Percentiles rank a stretch among this genome's conserved stretches.
These are phyloP conservation scores for Emericellopsis terricola DNA, from an alignment of 495 filamentous ascomycete species.

Conservation along the genomic window DNA sequence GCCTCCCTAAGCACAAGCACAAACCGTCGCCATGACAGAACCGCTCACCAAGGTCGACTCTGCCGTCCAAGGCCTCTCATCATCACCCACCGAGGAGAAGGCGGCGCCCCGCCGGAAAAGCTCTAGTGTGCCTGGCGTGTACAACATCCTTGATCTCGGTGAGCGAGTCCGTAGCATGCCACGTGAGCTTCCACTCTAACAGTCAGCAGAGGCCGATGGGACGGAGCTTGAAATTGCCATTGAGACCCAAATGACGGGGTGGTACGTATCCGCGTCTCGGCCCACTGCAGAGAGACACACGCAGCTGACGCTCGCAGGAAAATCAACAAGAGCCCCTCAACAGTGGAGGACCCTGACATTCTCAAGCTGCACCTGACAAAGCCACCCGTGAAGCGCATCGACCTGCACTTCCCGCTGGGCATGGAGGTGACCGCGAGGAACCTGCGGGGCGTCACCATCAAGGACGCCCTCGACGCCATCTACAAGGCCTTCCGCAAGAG, in stretches of 20 bases:
- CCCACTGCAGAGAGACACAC: not conserved
- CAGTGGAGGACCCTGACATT: slow-evolving; percentile 59
- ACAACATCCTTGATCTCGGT: slow-evolving; percentile 79
- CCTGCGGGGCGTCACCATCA: slow-evolving; percentile 82
- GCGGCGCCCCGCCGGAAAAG: slow-evolving; percentile 45
- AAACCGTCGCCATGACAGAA: slow-evolving; percentile 41
- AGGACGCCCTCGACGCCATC: slow-evolving; percentile 85
- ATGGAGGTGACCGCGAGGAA: slow-evolving; percentile 78
- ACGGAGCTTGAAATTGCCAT: slow-evolving; percentile 62
- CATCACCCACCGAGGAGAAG: slow-evolving; percentile 50
- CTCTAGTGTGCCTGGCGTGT: slow-evolving; percentile 48
- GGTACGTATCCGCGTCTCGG: slow-evolving; percentile 35
- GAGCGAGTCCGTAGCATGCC: slow-evolving; percentile 10
- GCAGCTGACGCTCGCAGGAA: slow-evolving; percentile 37
- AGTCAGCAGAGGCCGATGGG: slow-evolving; percentile 44
- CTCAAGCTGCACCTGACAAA: slow-evolving; percentile 64
- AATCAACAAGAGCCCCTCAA: slow-evolving; percentile 65
- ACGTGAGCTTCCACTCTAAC: not conserved
- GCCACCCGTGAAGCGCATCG: slow-evolving; percentile 82
- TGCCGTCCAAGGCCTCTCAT: slow-evolving; percentile 59
- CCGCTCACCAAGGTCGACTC: slow-evolving; percentile 75
- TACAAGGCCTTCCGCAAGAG: slow-evolving; percentile 90
- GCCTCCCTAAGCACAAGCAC: too few relatives aligned
- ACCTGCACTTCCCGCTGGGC: slow-evolving; percentile 76
- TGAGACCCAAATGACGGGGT: slow-evolving; percentile 79